phyloP scores from a whole-genome alignment of 768 basidiomycete genomes.

The Kwoniella sp. region DNA sequence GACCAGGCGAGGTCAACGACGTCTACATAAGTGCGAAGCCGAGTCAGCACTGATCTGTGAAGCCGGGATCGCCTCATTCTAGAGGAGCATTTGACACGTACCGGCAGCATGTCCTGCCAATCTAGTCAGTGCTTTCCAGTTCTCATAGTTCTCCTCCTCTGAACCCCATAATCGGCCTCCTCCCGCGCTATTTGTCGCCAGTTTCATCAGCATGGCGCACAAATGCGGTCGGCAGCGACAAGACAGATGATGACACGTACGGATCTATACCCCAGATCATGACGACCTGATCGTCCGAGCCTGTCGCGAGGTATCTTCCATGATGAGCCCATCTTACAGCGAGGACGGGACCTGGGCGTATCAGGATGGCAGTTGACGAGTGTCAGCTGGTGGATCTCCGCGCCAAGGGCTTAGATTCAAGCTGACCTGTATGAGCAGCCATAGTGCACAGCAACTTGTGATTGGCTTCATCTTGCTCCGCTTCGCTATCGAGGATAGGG shows the following conservation, averaged over 20 bases:
- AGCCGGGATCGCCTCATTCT: neutral
- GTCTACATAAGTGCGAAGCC: constrained; percentile 61
- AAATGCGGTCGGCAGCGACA: constrained; percentile 3
- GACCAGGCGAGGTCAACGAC: constrained; percentile 96
- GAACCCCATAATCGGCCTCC: constrained; percentile 90
- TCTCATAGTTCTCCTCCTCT: constrained; percentile 93
- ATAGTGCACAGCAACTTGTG: constrained; percentile 89
- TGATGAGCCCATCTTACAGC: constrained; percentile 91
- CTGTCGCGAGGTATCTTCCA: constrained; percentile 90
- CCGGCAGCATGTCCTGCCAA: constrained; percentile 94
- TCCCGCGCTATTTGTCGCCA: constrained; percentile 60
- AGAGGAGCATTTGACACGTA: constrained; percentile 56
- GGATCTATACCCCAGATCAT: constrained; percentile 98
- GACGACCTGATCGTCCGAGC: constrained; percentile 91
- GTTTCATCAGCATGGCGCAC: neutral
- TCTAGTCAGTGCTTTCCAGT: constrained; percentile 91
- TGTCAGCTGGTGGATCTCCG: constrained; percentile 1
- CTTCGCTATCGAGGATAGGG: constrained; percentile 76
- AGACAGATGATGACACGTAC: constrained; percentile 61
- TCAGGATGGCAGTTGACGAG: neutral
- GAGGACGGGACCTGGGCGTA: constrained; percentile 72
- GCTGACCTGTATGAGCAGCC: constrained; percentile 80
- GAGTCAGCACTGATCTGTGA: constrained; percentile 1
- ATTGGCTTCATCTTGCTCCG: constrained; percentile 67
- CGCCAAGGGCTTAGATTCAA: too few relatives aligned